Evolutionary conservation across 2,329 filamentous ascomycete genomes (phyloP), one percentile per base, ranked within the genome.

Genomic region (Septoria linicola): DNA sequence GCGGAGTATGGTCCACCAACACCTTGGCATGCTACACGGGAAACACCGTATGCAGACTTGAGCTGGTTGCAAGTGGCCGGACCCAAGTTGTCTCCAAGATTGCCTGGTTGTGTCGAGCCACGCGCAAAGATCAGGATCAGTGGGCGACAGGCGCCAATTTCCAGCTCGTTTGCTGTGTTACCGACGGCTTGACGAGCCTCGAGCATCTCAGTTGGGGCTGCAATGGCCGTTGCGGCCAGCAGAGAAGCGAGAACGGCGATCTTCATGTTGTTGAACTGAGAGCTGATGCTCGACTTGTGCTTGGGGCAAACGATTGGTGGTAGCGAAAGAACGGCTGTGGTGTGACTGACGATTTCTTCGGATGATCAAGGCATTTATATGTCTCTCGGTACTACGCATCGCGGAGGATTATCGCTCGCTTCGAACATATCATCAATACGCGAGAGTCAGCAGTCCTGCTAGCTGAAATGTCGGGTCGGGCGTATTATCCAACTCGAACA

Each of bases 91-190:
- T 27, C 11, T 49, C 54, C 79, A 39, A 82, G 74, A 57, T 80
- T 81, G 30, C 77, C 78, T 0, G 54, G 20, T 62, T 81, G 76
- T 4, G 72, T 74, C 8, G 79, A 81, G 6, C 79, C 79, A n/a
- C 80, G 74, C 17, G 79, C 79, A 55, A 78, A 81, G 58, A 82
- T 74, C 47, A 81, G 66, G 5, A 77, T 81, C 57, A 78, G 71
- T 20, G 67, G 59, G 34, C 72, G 73, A 66, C 75, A 78, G 35
- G 47, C 59, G 10, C 63, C 64, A 23, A 56, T 42, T 19, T 32
- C 35, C 31, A 61, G 37, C 27, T 62, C 54, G 39, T 58, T 53
- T 13, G 41, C 30, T 7, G 48, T 44, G 4, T 25, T 35, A 13
- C 30, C 20, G n/a, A 34, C 31, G 5, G 31, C 31, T 5, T 45